Evolutionary conservation across 2,329 filamentous ascomycete species (phyloP).

Genomic region (Escovopsis sp.): DNA sequence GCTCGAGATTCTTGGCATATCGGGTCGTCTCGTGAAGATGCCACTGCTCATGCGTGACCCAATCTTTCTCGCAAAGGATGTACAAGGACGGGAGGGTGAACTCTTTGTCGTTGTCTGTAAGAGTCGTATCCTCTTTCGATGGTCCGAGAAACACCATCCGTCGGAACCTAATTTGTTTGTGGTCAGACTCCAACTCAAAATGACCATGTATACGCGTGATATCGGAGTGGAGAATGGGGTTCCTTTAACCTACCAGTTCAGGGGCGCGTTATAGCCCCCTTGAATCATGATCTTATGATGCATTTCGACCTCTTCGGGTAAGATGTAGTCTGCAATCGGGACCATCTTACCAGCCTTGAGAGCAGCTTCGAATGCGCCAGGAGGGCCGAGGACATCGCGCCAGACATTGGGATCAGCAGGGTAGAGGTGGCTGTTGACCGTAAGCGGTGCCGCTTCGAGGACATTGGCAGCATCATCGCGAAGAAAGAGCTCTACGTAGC

Average conservation of each 20-base stretch:
- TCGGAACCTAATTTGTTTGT: not conserved
- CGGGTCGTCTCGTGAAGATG: slow-evolving; percentile 5
- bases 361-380: not conserved
- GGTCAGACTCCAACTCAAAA: not conserved
- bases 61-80: not conserved
- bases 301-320: not conserved
- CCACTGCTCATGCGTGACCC: not conserved
- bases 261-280: not conserved
- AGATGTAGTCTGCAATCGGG: not conserved
- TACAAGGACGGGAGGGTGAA: not conserved
- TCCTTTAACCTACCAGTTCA: slow-evolving; percentile 2
- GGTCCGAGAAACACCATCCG: not conserved
- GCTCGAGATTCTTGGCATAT: slow-evolving; percentile 4
- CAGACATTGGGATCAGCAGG: not conserved
- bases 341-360: not conserved
- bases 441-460: not conserved
- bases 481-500: not conserved
- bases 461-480: not conserved
- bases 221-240: no score
- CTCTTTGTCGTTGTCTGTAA: not conserved
- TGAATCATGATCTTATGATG: not conserved
- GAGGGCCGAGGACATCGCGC: not conserved
- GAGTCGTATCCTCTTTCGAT: not conserved
- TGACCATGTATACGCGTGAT: no score
- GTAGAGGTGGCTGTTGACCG: not conserved